Percentiles rank a stretch among this genome's conserved stretches.
phyloP scores from a whole-genome alignment of 805 yeast genomes.

The Nakazawaea populi region DNA sequence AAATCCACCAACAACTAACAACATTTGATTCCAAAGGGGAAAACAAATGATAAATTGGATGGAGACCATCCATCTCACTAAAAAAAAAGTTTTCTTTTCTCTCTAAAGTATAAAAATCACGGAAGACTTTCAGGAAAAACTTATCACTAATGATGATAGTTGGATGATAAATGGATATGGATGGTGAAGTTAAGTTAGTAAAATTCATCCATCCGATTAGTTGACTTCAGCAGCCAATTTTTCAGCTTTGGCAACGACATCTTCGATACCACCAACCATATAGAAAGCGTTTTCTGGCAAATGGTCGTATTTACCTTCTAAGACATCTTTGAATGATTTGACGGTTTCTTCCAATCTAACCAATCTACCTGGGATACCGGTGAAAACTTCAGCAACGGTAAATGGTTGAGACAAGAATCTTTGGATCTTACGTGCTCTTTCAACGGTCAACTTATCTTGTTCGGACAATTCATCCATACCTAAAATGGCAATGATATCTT shows the following conservation, averaged over 20 bases:
- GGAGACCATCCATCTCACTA: not conserved
- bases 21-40: not conserved
- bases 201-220: constrained; percentile 12
- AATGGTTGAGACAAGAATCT: constrained; percentile 99
- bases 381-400: constrained; percentile 99
- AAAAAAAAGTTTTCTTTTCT: not conserved
- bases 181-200: not conserved
- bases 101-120: not conserved
- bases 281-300: constrained; percentile 99
- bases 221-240: constrained; percentile 93
- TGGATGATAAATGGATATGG: too few relatives aligned
- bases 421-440: constrained; percentile 99
- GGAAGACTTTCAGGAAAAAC: not conserved
- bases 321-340: constrained; percentile 91
- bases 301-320: constrained; percentile 97
- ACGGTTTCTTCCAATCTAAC: constrained; percentile 96
- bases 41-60: not conserved
- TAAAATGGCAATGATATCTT: constrained; percentile 99
- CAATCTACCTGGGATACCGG: constrained; percentile 98
- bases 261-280: constrained; percentile 99
- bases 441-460: constrained; percentile 97
- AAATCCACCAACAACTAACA: not conserved
- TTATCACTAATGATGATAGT: too few relatives aligned
- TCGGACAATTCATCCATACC: constrained; percentile 99
- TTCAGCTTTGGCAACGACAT: constrained; percentile 97